Evolutionary conservation across 176 grass and related monocot genomes (phyloP), one percentile per base, ranked within the genome.

Genomic region (Oryza coarctata): DNA sequence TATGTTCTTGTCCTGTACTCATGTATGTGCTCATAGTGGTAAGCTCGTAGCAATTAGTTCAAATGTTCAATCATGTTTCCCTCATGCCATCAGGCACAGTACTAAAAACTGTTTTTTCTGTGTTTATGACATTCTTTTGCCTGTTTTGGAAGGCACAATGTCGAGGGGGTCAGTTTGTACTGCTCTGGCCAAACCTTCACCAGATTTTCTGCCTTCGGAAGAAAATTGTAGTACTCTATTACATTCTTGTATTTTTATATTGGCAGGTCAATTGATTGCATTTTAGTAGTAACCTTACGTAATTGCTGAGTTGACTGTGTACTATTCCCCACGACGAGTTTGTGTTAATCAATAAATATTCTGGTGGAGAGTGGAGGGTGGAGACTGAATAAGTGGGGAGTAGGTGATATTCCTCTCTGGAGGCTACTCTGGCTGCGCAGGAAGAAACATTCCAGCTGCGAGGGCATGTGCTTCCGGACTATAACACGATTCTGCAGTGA

Each of bases 401-500:
- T 60, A 60, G 44, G 62, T 45, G 45, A 77, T 86, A 67, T 67
- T 71, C 43, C 20, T 20, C 20, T 60, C 17, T 14, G 30, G 31
- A 70, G 40, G 40, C 38, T 43, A 15, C 20, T 66, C 27, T 71
- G 12, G 4, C 27, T 43, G 12, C 1, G 5, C 2, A 52, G 25
- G 15, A 17, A 50, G 33, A 66, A 52, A 57, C 65, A 81, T 76
- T 84, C 76, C 69, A 68, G 63, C 29, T 64, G 27, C 32, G 22
- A 71, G 2, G 20, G 39, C 82, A 77, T 81, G 77, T 39, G 50
- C 78, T 50, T 22, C 30, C 44, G 30, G 39, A 36, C 7, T 61
- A 45, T 50, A 55, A 55, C 1, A 23, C 73, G 62, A 80, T 80
- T 69, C 31, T 26, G 20, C 12, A 35, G 17, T 60, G 35, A 17